Base-by-base conservation (phyloP, 768 basidiomycete species). In the Psilocybe cubensis region DNA sequence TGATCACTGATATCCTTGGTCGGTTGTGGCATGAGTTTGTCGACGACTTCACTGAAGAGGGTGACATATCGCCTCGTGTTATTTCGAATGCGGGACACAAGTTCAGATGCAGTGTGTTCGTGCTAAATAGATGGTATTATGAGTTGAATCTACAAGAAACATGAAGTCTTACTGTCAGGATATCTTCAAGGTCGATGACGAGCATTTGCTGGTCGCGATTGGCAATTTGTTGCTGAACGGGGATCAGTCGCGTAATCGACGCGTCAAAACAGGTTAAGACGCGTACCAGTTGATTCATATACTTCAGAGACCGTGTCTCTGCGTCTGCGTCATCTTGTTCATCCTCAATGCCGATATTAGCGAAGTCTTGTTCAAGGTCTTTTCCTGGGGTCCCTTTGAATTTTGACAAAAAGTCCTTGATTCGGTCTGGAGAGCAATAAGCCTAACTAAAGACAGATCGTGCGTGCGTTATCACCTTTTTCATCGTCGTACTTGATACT, bases 201-300 rank as follows among this genome's bases (percentile, higher is more conserved):
- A 99, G 76, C 84, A 91, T 91, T 63, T 94, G 86, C 71, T 94
- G 90, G 60, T 97, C 92, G 31, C 97, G 84, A 73, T 99, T 96
- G 48, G 96, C 93, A 58, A 99, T 85, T 42, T 79, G 78, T 95
- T 94, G 93, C 94, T 96, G 66, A 25, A 64, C 40, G 31, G 40
- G 14, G 43, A 35, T 72, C 53, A 70, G 61, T 63, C 53, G 54
- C 64, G 67, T 66, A 57, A 44, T 63, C 50, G 58, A 74, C 66
- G 64, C 71, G 69, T 71, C 62, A 62, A 66, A 64, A 61, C 60
- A 52, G 44, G 43, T 31, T 18, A 52, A 40, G 3, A 75, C 69
- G 71, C 86, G 68, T 73, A 96, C 94, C 66, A 97, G 76, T 66
- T 92, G 91, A 24, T 80, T 75, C 82, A 92, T 88, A 71, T 97